Evolutionary conservation across 139 green algal genomes (phyloP).

Genomic region (Volvox africanus): DNA sequence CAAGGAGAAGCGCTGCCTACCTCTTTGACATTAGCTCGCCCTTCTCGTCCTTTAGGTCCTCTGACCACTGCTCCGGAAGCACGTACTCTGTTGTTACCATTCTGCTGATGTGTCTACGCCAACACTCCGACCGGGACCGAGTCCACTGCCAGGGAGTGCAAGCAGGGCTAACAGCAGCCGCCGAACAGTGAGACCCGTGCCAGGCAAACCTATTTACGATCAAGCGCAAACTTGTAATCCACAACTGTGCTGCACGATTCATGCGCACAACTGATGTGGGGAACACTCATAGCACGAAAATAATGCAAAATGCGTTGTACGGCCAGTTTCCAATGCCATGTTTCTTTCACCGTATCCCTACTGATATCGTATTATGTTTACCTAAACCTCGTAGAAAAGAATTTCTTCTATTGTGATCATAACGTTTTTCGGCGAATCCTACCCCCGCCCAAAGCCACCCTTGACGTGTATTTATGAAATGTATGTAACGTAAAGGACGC

Average conservation of each 20-base stretch:
- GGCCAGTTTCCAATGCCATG: background rate
- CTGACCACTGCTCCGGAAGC: conserved; percentile 73
- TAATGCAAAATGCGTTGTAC: background rate
- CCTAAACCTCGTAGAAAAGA: no score
- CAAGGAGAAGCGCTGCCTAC: conserved; percentile 51
- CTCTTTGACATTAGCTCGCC: conserved; percentile 91
- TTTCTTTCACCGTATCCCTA: no score
- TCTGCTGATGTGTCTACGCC: background rate
- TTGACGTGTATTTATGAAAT: background rate
- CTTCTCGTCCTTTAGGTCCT: conserved; percentile 89
- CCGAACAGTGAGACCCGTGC: background rate
- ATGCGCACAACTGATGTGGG: background rate
- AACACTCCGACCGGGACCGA: background rate
- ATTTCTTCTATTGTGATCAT: no score
- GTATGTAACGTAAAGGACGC: background rate
- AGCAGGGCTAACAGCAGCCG: conserved; percentile 3
- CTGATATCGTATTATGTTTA: no score
- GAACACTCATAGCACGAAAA: background rate
- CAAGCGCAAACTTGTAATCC: background rate
- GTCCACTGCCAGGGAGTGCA: background rate
- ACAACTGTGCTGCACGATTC: background rate
- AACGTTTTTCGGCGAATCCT: no score
- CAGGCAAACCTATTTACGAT: background rate
- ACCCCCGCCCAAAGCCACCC: no score
- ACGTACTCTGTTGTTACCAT: conserved; percentile 54